Evolutionary conservation across 306 rosid genomes (phyloP).

Genomic region (Lathyrus sativus): DNA sequence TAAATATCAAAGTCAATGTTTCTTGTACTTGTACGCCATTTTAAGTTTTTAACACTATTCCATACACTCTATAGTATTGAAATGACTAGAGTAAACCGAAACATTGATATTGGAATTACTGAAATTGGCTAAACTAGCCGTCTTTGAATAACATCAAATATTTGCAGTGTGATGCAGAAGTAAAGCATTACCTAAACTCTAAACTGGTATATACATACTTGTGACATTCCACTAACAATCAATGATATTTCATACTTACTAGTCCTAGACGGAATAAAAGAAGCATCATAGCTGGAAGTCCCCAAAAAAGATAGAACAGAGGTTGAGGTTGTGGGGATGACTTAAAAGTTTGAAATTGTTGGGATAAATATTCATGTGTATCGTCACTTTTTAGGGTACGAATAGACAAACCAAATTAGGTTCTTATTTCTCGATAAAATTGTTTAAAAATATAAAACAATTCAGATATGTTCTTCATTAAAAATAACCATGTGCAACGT

Average conservation of each 20-base stretch:
- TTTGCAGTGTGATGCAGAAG: too few species aligned
- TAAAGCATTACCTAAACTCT: neutral
- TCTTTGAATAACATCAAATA: neutral
- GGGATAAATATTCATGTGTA: too few species aligned
- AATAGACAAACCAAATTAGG: too few species aligned
- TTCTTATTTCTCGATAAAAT: too few species aligned
- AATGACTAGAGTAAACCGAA: neutral
- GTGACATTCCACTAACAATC: neutral
- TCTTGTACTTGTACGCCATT: slow-evolving; percentile 25
- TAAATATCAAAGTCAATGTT: slow-evolving; percentile 26
- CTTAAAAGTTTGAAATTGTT: too few species aligned
- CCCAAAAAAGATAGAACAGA: slow-evolving; percentile 3
- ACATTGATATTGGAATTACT: neutral
- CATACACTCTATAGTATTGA: neutral
- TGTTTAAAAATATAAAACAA: too few species aligned
- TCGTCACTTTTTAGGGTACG: too few species aligned
- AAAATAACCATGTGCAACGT: too few species aligned
- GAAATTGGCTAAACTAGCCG: neutral
- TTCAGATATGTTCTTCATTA: too few species aligned
- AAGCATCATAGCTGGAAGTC: slow-evolving; percentile 35
- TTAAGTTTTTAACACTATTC: neutral
- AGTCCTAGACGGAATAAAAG: slow-evolving; percentile 35
- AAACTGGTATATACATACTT: neutral
- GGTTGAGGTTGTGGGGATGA: neutral
- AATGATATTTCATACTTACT: neutral